Percentiles rank a stretch among this genome's conserved stretches.
phyloP scores from a whole-genome alignment of 2,329 filamentous ascomycete genomes.

The Tolypocladium pustulatum region DNA sequence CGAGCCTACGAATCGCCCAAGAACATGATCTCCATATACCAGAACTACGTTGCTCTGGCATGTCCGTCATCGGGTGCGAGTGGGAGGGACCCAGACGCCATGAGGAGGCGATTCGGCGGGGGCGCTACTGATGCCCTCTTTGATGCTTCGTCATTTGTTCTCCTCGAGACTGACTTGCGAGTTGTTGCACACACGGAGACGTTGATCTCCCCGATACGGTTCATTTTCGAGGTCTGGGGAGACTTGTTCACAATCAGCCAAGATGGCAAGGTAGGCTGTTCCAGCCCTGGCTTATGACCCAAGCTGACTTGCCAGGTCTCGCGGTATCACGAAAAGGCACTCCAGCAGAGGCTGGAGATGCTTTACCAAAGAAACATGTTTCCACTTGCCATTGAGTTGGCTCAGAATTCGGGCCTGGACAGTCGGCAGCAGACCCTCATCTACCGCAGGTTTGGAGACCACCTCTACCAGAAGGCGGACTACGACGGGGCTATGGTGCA shows the following conservation, averaged over 20 bases:
- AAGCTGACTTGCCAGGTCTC: constrained; percentile 47
- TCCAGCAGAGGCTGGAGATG: constrained; percentile 86
- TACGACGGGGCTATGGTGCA: constrained; percentile 99
- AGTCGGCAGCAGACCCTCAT: constrained; percentile 78
- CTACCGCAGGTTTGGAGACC: constrained; percentile 87
- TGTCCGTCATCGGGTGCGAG: constrained; percentile 58
- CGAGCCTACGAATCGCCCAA: constrained; percentile 90
- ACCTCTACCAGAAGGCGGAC: constrained; percentile 87
- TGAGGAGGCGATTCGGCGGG: constrained; percentile 63
- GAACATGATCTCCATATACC: constrained; percentile 66
- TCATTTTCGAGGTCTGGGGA: constrained; percentile 79
- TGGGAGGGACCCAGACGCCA: constrained; percentile 43
- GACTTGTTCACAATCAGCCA: constrained; percentile 83
- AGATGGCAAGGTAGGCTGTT: constrained; percentile 68
- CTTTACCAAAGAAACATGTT: constrained; percentile 92
- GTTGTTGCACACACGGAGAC: constrained; percentile 86
- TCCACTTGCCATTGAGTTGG: constrained; percentile 81
- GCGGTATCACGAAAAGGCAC: constrained; percentile 80
- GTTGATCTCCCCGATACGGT: constrained; percentile 67
- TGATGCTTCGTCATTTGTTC: constrained; percentile 76
- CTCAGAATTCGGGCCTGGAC: constrained; percentile 79
- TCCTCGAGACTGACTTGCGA: constrained; percentile 85
- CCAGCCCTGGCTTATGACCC: background rate
- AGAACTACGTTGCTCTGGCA: constrained; percentile 78
- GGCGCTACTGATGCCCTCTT: constrained; percentile 64